Evolutionary conservation across 176 grass and related monocot genomes (phyloP).

Genomic region (Tuctoria greenei): DNA sequence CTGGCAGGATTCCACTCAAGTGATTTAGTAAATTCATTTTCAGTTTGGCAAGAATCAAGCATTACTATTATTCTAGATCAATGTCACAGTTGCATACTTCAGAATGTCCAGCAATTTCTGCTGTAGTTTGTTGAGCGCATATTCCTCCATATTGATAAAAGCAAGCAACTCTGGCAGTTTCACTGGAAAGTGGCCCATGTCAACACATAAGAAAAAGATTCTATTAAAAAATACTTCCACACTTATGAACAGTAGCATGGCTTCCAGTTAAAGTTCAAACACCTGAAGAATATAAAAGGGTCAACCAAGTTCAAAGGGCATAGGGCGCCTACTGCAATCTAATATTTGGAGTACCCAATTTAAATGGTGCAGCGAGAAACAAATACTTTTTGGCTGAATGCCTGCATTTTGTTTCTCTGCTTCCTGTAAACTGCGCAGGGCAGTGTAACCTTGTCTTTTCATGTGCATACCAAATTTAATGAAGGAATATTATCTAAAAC

Average conservation of each 20-base stretch:
- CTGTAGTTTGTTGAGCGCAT: slow-evolving; percentile 76
- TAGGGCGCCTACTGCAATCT: neutral
- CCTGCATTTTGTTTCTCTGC: neutral
- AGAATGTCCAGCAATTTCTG: slow-evolving; percentile 84
- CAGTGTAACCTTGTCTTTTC: neutral
- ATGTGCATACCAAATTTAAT: neutral
- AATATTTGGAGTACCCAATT: neutral
- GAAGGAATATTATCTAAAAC: neutral
- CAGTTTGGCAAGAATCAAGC: neutral
- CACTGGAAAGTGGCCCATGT: slow-evolving; percentile 47
- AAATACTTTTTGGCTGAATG: neutral
- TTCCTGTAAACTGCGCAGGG: neutral
- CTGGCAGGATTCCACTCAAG: slow-evolving; percentile 37
- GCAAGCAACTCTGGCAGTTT: slow-evolving; percentile 90
- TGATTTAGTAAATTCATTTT: neutral
- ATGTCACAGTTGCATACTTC: slow-evolving; percentile 56
- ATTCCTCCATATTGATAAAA: slow-evolving; percentile 90
- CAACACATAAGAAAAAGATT: neutral
- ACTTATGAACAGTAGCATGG: neutral
- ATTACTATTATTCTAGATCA: neutral
- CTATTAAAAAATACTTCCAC: neutral
- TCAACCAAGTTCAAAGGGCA: neutral
- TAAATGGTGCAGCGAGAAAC: neutral
- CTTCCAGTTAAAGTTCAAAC: slow-evolving; percentile 15
- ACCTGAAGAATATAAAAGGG: neutral